phyloP scores from a whole-genome alignment of 2,329 filamentous ascomycete species.

The Ceratocystis lukuohia region DNA sequence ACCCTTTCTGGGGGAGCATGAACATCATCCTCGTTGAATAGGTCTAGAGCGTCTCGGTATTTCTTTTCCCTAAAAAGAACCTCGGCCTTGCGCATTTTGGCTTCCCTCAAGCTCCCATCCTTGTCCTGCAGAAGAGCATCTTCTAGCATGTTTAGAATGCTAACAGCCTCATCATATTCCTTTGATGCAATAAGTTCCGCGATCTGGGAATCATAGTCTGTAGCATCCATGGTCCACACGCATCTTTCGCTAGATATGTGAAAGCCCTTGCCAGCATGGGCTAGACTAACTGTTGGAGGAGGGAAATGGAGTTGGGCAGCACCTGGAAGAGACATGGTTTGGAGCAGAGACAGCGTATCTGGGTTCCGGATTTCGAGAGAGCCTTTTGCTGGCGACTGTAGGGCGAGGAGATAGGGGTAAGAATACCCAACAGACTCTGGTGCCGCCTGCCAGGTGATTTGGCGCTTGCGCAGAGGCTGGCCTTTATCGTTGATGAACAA shows the following conservation, averaged over 20 bases:
- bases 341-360: slow-evolving; percentile 76
- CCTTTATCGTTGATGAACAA: slow-evolving; percentile 79
- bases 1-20: slow-evolving; percentile 82
- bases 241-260: slow-evolving; percentile 80
- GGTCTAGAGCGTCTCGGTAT: slow-evolving; percentile 72
- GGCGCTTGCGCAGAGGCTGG: slow-evolving; percentile 65
- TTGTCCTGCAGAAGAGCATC: slow-evolving; percentile 82
- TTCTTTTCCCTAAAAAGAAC: slow-evolving; percentile 67
- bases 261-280: slow-evolving; percentile 91
- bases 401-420: slow-evolving; percentile 83
- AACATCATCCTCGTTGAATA: slow-evolving; percentile 74
- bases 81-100: slow-evolving; percentile 87
- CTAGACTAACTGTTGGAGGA: slow-evolving; percentile 82
- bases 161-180: slow-evolving; percentile 82
- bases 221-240: slow-evolving; percentile 92
- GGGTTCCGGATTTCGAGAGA: slow-evolving; percentile 84
- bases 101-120: slow-evolving; percentile 61
- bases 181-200: slow-evolving; percentile 62
- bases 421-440: slow-evolving; percentile 91
- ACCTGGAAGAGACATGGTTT: slow-evolving; percentile 68
- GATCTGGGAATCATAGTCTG: slow-evolving; percentile 82
- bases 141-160: slow-evolving; percentile 76
- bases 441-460: slow-evolving; percentile 82
- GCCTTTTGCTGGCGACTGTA: slow-evolving; percentile 73
- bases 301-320: slow-evolving; percentile 82